phyloP scores from a whole-genome alignment of 2,329 filamentous ascomycete species.

The Pyrenochaeta sp. region DNA sequence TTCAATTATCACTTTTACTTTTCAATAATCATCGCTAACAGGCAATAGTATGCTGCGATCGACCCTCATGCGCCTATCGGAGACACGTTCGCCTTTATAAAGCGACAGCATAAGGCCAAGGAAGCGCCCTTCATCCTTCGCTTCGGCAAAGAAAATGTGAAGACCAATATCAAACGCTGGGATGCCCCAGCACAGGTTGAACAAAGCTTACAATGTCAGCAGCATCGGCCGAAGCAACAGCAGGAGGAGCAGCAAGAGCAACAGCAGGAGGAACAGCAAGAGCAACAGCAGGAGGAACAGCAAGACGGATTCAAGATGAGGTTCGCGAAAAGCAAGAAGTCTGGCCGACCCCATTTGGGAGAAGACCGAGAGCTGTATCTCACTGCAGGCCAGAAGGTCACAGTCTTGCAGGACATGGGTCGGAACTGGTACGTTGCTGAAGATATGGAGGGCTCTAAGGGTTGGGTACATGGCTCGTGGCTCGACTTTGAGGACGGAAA shows the following conservation, averaged over 20 bases:
- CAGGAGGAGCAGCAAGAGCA: too few species aligned
- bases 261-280: too few species aligned
- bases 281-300: too few species aligned
- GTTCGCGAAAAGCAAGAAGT: constrained; percentile 28
- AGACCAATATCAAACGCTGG: too few species aligned
- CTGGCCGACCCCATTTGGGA: constrained; percentile 26
- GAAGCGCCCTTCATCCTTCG: constrained; percentile 25
- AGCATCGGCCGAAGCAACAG: too few species aligned
- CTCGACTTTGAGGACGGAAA: constrained; percentile 27
- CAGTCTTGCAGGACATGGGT: constrained; percentile 30
- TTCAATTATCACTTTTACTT: neutral
- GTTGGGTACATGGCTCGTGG: constrained; percentile 35
- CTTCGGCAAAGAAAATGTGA: constrained; percentile 19
- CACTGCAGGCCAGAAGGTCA: constrained; percentile 30
- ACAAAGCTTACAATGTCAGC: too few species aligned
- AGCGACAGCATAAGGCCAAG: constrained; percentile 18
- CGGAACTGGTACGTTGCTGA: constrained; percentile 32
- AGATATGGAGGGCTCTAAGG: constrained; percentile 16
- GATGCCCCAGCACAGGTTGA: too few species aligned
- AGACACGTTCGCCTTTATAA: constrained; percentile 37
- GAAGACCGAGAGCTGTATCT: constrained; percentile 37
- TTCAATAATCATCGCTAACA: constrained; percentile 19
- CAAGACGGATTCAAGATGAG: too few species aligned
- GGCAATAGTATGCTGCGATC: constrained; percentile 26
- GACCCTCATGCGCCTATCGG: constrained; percentile 24